Percentiles rank a stretch among this genome's conserved stretches.
phyloP scores from a whole-genome alignment of 352 stramenopile genomes.

The Pythium vanterpoolii region DNA sequence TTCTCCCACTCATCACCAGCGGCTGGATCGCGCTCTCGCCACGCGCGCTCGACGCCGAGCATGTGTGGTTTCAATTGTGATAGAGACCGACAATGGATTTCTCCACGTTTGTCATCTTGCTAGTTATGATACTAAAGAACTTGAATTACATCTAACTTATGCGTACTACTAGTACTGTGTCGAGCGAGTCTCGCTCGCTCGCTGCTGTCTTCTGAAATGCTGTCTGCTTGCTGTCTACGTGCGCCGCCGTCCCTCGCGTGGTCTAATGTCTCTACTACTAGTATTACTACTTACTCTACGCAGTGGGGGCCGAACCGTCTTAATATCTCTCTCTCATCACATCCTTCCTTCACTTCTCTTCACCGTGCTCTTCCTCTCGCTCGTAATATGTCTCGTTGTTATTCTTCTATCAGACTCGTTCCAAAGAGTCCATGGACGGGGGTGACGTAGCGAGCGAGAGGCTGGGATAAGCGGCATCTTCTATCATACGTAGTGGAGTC shows the following conservation, averaged over 20 bases:
- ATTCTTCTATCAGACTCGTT: slow-evolving; percentile 22
- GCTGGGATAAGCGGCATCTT: background rate
- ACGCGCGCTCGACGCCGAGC: slow-evolving; percentile 27
- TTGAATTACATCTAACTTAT: slow-evolving; percentile 13
- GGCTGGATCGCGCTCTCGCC: slow-evolving; percentile 32
- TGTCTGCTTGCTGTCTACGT: background rate
- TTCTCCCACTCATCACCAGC: slow-evolving; percentile 36
- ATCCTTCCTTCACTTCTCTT: background rate
- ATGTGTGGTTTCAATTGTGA: slow-evolving; percentile 26
- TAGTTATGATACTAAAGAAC: slow-evolving; percentile 12
- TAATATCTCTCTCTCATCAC: slow-evolving; percentile 2
- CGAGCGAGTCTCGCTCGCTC: slow-evolving; percentile 4
- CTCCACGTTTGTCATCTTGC: background rate
- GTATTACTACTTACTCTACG: slow-evolving; percentile 23
- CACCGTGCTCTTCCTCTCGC: background rate
- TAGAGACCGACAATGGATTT: background rate
- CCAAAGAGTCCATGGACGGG: slow-evolving; percentile 15
- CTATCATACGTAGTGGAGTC: background rate
- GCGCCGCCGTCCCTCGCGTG: slow-evolving; percentile 4
- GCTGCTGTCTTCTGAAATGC: slow-evolving; percentile 4
- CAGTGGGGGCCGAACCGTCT: slow-evolving; percentile 2
- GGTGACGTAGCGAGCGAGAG: no score
- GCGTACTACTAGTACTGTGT: slow-evolving; percentile 4
- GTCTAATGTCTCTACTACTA: slow-evolving; percentile 20
- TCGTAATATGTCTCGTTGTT: background rate